These are phyloP conservation scores for Cystoisospora suis DNA, from an alignment of 169 alveolate genomes.

Conservation along the genomic window DNA sequence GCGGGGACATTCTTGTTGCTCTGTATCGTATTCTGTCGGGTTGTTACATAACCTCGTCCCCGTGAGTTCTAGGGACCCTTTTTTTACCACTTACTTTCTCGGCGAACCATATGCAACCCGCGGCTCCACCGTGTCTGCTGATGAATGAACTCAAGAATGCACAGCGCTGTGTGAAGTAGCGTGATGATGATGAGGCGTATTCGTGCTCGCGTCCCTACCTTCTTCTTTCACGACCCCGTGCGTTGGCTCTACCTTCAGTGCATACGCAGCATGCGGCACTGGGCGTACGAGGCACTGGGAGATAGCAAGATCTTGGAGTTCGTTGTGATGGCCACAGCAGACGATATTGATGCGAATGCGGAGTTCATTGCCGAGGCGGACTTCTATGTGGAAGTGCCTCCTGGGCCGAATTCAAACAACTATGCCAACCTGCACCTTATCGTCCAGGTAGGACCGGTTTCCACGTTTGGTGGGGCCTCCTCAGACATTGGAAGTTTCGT, in stretches of 20 bases:
- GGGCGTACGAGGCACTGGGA: slow-evolving; percentile 73
- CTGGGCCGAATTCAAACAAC: slow-evolving; percentile 79
- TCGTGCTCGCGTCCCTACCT: neutral
- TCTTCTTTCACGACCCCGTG: neutral
- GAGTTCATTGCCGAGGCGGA: slow-evolving; percentile 79
- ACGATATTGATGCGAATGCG: slow-evolving; percentile 78
- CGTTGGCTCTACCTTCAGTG: neutral
- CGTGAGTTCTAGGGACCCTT: too few species aligned
- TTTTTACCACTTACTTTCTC: too few species aligned
- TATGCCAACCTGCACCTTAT: slow-evolving; percentile 82
- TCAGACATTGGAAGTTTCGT: too few species aligned
- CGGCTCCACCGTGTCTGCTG: too few species aligned
- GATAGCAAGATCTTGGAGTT: slow-evolving; percentile 72
- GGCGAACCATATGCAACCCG: too few species aligned
- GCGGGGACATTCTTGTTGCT: too few species aligned
- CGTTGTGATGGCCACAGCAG: slow-evolving; percentile 82
- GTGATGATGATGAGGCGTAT: too few species aligned
- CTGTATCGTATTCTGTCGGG: too few species aligned
- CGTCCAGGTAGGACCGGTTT: slow-evolving; percentile 67
- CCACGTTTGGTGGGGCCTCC: too few species aligned
- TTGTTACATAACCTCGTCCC: too few species aligned
- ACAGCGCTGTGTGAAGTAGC: too few species aligned
- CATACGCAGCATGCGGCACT: slow-evolving; percentile 73
- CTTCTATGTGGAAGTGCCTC: slow-evolving; percentile 76
- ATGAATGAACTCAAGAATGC: too few species aligned